Base-by-base conservation (phyloP, 2,329 filamentous ascomycete species). In the Sporothrix brasiliensis region DNA sequence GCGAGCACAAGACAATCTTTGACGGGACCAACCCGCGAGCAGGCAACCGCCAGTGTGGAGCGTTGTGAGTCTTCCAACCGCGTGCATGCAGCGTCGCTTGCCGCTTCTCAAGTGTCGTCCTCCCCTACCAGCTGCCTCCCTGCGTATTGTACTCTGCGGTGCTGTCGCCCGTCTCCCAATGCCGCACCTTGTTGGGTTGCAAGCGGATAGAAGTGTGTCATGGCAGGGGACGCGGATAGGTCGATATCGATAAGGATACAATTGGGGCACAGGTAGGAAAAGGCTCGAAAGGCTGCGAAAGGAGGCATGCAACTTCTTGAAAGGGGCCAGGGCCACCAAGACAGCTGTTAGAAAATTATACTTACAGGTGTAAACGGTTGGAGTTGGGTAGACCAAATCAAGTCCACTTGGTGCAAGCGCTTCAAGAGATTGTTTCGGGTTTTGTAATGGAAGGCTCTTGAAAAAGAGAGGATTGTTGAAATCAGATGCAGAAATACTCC, bases 21-120 rank as follows among this genome's bases (percentile, higher is more conserved):
- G 61, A 27, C 61, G 61, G 61, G n/a, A 27, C 61, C 30, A 52
- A 34, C 34, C 60, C 60, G 60, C 41, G 41, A 24, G 27, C 44
- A 65, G 44, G 44, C 60, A 50, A 34, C 44, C 60, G 41, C 27
- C 6, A 52, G 24, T 27, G 61, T 66, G 47, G 61, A 66, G 44
- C 61, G 61, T 34, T n/a, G 27, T 39, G 61, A 66, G 61, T 49
- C 49, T 41, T n/a, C 30, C 49, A 67, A 67, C 30, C 65, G 65
- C 34, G 49, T 67, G 50, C 34, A 39, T 67, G 63, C 49, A 67
- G 63, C 30, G 47, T 67, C 63, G 34, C 65, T 67, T 50, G 47
- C 49, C 34, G 47, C 49, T 54, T n/a, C 50, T 67, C 39, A 34
- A 34, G 34, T 34, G 34, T 34, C 34, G 44, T 53, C 49, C 27